Percentiles rank a stretch among this genome's conserved stretches.
These are phyloP conservation scores for Cenchrus fungigraminus DNA, from an alignment of 176 grass and related monocot genomes.

Conservation along the genomic window DNA sequence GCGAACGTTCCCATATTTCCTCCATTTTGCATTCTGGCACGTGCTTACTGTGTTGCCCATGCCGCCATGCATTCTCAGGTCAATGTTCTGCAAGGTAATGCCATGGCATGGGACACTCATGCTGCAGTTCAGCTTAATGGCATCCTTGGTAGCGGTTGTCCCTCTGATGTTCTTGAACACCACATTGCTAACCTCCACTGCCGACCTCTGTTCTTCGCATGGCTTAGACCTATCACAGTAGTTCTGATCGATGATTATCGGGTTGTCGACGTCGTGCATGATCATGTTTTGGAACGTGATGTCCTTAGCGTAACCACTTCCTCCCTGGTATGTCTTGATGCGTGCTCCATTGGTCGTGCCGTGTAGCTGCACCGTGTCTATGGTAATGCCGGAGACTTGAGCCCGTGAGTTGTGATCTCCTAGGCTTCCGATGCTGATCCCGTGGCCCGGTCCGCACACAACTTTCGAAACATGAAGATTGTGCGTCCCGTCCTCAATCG, in stretches of 20 bases:
- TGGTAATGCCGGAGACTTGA: slow-evolving; percentile 47
- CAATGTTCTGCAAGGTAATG: slow-evolving; percentile 55
- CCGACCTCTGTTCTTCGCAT: slow-evolving; percentile 32
- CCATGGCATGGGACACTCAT: slow-evolving; percentile 26
- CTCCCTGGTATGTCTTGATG: slow-evolving; percentile 71
- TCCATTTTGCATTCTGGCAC: slow-evolving; percentile 54
- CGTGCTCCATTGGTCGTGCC: slow-evolving; percentile 64
- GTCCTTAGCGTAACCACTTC: slow-evolving; percentile 48
- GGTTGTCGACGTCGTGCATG: slow-evolving; percentile 55
- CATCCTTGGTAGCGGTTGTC: slow-evolving; percentile 52
- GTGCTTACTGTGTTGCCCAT: neutral
- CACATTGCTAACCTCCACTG: slow-evolving; percentile 59
- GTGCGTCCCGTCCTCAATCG: slow-evolving; percentile 38
- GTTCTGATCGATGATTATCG: slow-evolving; percentile 63
- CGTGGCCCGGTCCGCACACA: slow-evolving; percentile 43
- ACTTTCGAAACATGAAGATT: slow-evolving; percentile 30
- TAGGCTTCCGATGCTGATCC: slow-evolving; percentile 66
- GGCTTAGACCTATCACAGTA: slow-evolving; percentile 42
- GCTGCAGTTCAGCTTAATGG: slow-evolving; percentile 70
- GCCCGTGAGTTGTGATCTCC: slow-evolving; percentile 36
- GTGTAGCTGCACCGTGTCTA: slow-evolving; percentile 43
- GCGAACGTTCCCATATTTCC: slow-evolving; percentile 41
- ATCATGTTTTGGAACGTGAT: slow-evolving; percentile 56
- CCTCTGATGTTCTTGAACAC: slow-evolving; percentile 69
- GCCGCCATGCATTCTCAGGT: slow-evolving; percentile 26